These are phyloP conservation scores for Penicillium bovifimosum DNA, from an alignment of 495 filamentous ascomycete species.

Conservation along the genomic window DNA sequence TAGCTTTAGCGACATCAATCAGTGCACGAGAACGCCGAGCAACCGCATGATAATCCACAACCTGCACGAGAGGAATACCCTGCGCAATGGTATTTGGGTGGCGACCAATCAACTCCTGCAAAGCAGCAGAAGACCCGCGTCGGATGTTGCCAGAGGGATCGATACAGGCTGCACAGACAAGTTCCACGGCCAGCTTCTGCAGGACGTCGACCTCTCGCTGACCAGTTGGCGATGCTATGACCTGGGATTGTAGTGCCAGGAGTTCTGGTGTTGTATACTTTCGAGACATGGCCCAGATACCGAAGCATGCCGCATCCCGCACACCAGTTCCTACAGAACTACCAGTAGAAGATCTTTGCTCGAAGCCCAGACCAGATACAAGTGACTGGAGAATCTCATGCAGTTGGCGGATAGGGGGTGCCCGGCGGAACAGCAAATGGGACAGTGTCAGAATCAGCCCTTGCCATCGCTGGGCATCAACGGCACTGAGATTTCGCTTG, in stretches of 20 bases:
- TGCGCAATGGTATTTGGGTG: constrained; percentile 78
- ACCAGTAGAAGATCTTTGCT: constrained; percentile 76
- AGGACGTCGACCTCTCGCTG: constrained; percentile 44
- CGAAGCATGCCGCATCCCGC: constrained; percentile 93
- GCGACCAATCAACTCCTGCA: constrained; percentile 90
- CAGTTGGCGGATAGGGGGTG: constrained; percentile 61
- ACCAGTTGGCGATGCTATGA: constrained; percentile 24
- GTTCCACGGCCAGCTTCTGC: constrained; percentile 71
- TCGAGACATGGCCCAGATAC: constrained; percentile 85
- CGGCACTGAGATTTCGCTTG: constrained; percentile 60
- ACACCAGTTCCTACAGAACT: constrained; percentile 84
- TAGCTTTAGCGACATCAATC: constrained; percentile 62
- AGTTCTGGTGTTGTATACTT: constrained; percentile 80
- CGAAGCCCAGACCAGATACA: constrained; percentile 71
- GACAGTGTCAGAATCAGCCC: constrained; percentile 82
- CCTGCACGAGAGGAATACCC: constrained; percentile 80
- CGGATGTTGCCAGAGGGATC: constrained; percentile 91
- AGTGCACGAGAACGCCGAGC: constrained; percentile 80
- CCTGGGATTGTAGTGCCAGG: constrained; percentile 49
- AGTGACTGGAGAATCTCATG: constrained; percentile 65
- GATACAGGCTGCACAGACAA: constrained; percentile 75
- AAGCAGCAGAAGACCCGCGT: constrained; percentile 81
- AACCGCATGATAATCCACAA: constrained; percentile 89
- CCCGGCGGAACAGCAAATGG: constrained; percentile 74
- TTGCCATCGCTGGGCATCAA: constrained; percentile 83